phyloP scores from a whole-genome alignment of 345 rosid species.

The rapeseed (Brassica napus) region Da-Ae NC_063447.1:17894501-17895000 shows the following conservation, averaged over 20 bases:
- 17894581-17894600: too few species aligned
- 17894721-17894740: slow-evolving; percentile 24
- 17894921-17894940: not conserved
- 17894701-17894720: not conserved
- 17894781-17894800: not conserved
- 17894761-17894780: not conserved
- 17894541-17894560: too few species aligned
- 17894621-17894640: too few species aligned
- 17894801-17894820: not conserved
- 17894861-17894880: slow-evolving; percentile 3
- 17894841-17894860: not conserved
- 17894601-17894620: too few species aligned
- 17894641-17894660: too few species aligned
- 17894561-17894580: too few species aligned
- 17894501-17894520: too few species aligned
- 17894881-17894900: not conserved
- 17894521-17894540: too few species aligned
- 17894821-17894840: not conserved
- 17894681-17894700: too few species aligned
- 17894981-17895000: not conserved
- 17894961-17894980: not conserved
- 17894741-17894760: slow-evolving; percentile 1
- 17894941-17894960: not conserved
- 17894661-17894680: too few species aligned
- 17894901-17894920: not conserved